phyloP scores from a whole-genome alignment of 1,139 yeast species.

The Taiozyma sp. region DNA sequence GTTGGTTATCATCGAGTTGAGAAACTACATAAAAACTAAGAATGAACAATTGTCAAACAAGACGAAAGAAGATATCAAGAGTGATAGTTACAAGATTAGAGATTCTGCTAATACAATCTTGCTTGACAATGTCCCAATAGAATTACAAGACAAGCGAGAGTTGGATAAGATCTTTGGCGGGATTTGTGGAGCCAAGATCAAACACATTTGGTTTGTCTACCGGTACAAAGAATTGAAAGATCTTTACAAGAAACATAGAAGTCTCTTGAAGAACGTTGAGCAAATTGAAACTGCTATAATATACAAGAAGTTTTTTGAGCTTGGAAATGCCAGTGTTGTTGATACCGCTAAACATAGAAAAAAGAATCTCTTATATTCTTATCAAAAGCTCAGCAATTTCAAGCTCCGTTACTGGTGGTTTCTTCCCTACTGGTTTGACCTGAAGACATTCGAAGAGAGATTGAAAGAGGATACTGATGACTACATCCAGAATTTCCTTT shows the following conservation, averaged over 20 bases:
- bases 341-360: conserved; percentile 1
- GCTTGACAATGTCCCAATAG: conserved; percentile 44
- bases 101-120: conserved; percentile 38
- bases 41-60: conserved; percentile 31
- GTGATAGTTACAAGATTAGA: conserved; percentile 16
- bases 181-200: conserved; percentile 26
- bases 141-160: conserved; percentile 30
- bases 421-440: background rate
- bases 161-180: conserved; percentile 28
- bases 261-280: conserved; percentile 40
- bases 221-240: conserved; percentile 35
- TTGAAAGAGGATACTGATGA: conserved; percentile 5
- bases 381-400: background rate
- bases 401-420: conserved; percentile 1
- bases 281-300: conserved; percentile 25
- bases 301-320: conserved; percentile 13
- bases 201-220: conserved; percentile 47
- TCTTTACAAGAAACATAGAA: conserved; percentile 30
- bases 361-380: conserved; percentile 1
- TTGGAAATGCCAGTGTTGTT: conserved; percentile 1
- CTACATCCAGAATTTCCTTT: conserved; percentile 7
- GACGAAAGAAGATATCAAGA: conserved; percentile 25
- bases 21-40: conserved; percentile 41
- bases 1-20: conserved; percentile 46
- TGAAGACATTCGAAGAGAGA: conserved; percentile 2